Base-by-base conservation (phyloP, 2,329 filamentous ascomycete genomes). In the Microdochium trichocladiopsis region DNA sequence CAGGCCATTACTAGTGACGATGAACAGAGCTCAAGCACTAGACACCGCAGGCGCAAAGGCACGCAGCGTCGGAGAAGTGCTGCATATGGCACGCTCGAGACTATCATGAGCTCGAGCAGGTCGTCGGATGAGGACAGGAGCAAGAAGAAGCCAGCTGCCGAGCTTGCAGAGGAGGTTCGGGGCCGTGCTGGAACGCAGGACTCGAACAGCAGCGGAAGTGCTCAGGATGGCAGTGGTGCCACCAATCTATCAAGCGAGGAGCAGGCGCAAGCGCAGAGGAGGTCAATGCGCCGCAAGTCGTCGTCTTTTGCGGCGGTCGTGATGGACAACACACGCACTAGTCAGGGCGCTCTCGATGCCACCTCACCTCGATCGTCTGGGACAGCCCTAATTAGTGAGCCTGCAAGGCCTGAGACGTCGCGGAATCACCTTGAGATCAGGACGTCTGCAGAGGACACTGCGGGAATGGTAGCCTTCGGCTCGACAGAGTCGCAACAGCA, bases 51-150 rank as follows among this genome's bases (percentile, higher is more conserved):
- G 57, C 68, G 75, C 21, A 69, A 74, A 21, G 70, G 69, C 45
- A 68, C 66, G 0, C 64, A 64, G 2, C 69, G 77, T 37, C 69
- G 75, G 43, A 74, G 72, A 51, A 82, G 78, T 53, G 71, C 72
- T 23, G 82, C 82, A 4, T 80, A 84, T 63, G 80, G 81, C 2
- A 85, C 81, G 1, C 66, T 86, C 3, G 82, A 86, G 60, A 86
- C 82, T 1, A 86, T 86, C 60, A 85, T 85, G 73, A 84, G 80
- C 23, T 83, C 80, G 0, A 85, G 82, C 55, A 75, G 81, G 24
- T 85, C 82, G 1, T 84, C 82, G 0, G 80, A 83, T 23, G 82
- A 85, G 56, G 82, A 83, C 43, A 78, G 75, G 58, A 70, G 75
- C n/a, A 80, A 76, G 58, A 83, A 81, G 65, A 83, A 78, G 61